Percentiles rank a stretch among this genome's conserved stretches.
Evolutionary conservation across 2,329 filamentous ascomycete species (phyloP).

Genomic region (Epichloe gansuensis): DNA sequence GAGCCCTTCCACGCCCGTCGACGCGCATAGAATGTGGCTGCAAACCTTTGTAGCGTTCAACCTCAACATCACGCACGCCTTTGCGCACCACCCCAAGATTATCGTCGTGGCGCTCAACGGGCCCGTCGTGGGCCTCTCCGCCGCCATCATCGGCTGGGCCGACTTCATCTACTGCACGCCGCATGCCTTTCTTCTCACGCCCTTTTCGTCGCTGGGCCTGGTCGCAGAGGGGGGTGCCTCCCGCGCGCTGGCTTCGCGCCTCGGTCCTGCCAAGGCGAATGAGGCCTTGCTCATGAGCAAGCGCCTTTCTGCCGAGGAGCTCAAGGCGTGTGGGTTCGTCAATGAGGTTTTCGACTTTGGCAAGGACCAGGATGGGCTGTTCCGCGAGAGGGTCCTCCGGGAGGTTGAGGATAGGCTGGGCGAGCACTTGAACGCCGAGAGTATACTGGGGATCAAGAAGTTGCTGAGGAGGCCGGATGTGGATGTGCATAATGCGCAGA

Average conservation of each 20-base stretch:
- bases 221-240: conserved; percentile 75
- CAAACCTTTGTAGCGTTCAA: conserved; percentile 70
- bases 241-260: conserved; percentile 61
- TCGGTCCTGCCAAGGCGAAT: conserved; percentile 73
- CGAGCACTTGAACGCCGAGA: conserved; percentile 64
- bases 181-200: conserved; percentile 73
- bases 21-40: conserved; percentile 44
- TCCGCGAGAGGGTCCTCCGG: conserved; percentile 55
- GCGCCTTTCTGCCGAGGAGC: conserved; percentile 57
- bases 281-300: conserved; percentile 90
- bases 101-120: conserved; percentile 86
- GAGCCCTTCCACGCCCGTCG: conserved; percentile 22
- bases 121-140: conserved; percentile 76
- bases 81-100: conserved; percentile 90
- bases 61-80: conserved; percentile 77
- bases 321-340: conserved; percentile 67
- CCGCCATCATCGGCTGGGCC: conserved; percentile 67
- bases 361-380: conserved; percentile 52
- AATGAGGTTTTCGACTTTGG: conserved; percentile 62
- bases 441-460: conserved; percentile 72
- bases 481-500: conserved; percentile 62
- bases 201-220: conserved; percentile 79
- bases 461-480: conserved; percentile 63
- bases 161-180: conserved; percentile 89
- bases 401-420: conserved; percentile 78